Base-by-base conservation (phyloP, 2,329 filamentous ascomycete species). In the Endothia cerciana region DNA sequence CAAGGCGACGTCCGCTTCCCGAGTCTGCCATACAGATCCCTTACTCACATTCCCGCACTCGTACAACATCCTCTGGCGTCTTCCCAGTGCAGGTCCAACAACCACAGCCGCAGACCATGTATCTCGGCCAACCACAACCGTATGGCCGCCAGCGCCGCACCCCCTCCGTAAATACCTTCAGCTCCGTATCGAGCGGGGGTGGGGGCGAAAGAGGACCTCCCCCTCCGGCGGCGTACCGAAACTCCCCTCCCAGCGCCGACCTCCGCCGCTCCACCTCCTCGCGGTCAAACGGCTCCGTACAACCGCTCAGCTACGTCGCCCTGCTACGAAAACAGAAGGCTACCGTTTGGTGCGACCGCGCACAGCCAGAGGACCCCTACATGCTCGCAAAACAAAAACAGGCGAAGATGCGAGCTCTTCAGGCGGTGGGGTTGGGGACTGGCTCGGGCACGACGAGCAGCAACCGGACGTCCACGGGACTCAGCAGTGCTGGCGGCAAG, bases 291-390 rank as follows among this genome's bases (percentile, higher is more conserved):
- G 81, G 77, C 28, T 82, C 81, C 64, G 82, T 82, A 19, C 85
- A 86, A 68, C 80, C 90, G 1, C 85, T 85, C n/a, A 89, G 93
- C 70, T 99, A 99, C 78, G 95, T 99, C 61, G 94, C 95, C 43
- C 85, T 97, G n/a, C 90, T 99, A 80, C 89, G 95, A 69, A 94
- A 94, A 77, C 95, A 99, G 79, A 98, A 98, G 77, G 95, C 93
- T 40, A 99, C 95, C 0, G 95, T 99, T 4, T 99, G 95, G 95
- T 97, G 94, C 81, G 95, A 98, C 75, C 90, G 94, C 63, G 87
- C 94, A 11, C 95, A 99, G 77, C 89, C 92, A 69, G 93, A 98
- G 78, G 95, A 99, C 76, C 92, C 94, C 0, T 87, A 93, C 60
- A 81, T 95, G 65, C 81, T 90, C 4, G 93, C 93, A 36, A 91